Base-by-base conservation (phyloP, 306 rosid genomes). In the Coriaria nepalensis region DNA sequence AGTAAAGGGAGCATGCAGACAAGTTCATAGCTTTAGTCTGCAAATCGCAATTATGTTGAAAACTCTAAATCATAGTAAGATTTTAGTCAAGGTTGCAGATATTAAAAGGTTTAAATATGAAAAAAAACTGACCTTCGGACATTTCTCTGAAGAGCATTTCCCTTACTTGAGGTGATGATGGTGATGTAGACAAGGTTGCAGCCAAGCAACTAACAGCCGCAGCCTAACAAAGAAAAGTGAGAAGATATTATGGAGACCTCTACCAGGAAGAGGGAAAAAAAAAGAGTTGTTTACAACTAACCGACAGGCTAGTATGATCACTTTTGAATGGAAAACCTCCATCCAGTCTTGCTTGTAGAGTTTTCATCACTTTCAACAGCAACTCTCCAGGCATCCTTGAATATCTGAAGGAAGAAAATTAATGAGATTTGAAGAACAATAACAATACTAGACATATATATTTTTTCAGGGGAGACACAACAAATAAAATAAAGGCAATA, bases 381-480 rank as follows among this genome's bases (percentile, higher is more conserved):
- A 90, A 72, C 58, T 79, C 81, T 59, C 71, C 59, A 6, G 97
- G 90, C 95, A 90, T 90, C 78, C 95, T 78, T 49, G 87, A 67
- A 74, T 88, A 88, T 73, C 95, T 83, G 74, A 33, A 13, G 49
- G 68, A 57, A 35, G 50, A 50, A 37, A 13, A 33, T 33, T 14
- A 13, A 50, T 40, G 44, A 15, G 35, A 48, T 40, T 9, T 8
- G 61, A 45, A 40, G 51, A 48, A 33, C 46, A 59, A 20, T 39
- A 10, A 15, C 46, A 38, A 44, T 14, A 53, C 39, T 41, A 36
- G 10, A 38, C n/a, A n/a, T n/a, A n/a, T n/a, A n/a, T n/a, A n/a
- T n/a, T n/a, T n/a, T 40, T 42, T 1, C 50, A 7, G 8, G 34
- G 11, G 6, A 41, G 3, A 12, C 50, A 41, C 3, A 5, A 49